Base-by-base conservation (phyloP, 176 grass and related monocot genomes). In the Musa itinerans region DNA sequence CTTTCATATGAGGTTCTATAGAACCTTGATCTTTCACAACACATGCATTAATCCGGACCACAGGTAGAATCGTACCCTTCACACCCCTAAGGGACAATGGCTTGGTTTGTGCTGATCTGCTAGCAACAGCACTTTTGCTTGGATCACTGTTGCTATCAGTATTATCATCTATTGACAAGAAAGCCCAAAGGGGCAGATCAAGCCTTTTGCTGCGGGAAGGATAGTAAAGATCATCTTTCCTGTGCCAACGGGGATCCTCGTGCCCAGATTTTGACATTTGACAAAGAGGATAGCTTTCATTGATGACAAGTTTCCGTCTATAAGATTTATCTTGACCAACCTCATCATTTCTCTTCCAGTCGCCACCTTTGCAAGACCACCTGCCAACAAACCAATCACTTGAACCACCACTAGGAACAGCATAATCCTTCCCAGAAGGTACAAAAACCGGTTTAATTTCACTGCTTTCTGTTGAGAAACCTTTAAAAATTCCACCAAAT, bases 311-410 rank as follows among this genome's bases (percentile, higher is more conserved):
- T 76, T 92, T 99, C 59, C 86, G 88, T 63, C 86, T 94, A 71
- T 76, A 87, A 53, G 77, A 83, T 77, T 69, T 89, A 52, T 92
- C 90, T 85, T 85, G 90, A 79, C 74, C 72, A 73, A 76, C 79
- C 71, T 99, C 95, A 64, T 94, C 90, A 24, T 94, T 90, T 85
- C 88, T 87, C 81, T 84, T 94, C 95, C 95, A 99, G 79, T 99
- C 95, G 80, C 95, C 95, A 63, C 95, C 88, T 94, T 86, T 86
- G 83, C 88, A 99, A 79, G 84, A 83, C 88, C 88, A 90, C 73
- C 83, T 90, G 68, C 84, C 90, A 87, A 86, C 83, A 81, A 89
- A 92, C 90, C 84, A 89, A 74, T 92, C 90, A n/a, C 77, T 85
- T 76, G 73, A 76, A 67, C 88, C 84, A 81, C 71, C 80, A 73